These are phyloP conservation scores for Bacterosira constricta DNA, from an alignment of 108 stramenopile genomes.

Conservation along the genomic window DNA sequence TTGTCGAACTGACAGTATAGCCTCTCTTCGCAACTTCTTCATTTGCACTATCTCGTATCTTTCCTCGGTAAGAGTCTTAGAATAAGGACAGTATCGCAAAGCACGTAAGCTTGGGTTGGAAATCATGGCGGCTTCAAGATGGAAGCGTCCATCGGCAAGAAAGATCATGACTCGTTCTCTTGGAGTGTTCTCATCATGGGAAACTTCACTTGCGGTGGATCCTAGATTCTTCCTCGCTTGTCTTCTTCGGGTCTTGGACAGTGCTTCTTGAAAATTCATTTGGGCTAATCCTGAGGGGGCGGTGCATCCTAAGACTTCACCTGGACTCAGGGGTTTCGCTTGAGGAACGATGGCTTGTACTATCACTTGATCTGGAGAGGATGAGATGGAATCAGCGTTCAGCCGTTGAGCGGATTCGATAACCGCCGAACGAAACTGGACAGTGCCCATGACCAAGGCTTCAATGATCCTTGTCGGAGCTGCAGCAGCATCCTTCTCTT, in stretches of 20 bases:
- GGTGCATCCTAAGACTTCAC: conserved; percentile 98
- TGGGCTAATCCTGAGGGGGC: conserved; percentile 61
- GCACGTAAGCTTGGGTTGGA: conserved; percentile 90
- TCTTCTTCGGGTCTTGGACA: too few relatives aligned
- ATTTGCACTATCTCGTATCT: conserved; percentile 90
- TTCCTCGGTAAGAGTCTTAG: conserved; percentile 90
- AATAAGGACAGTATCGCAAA: conserved; percentile 96
- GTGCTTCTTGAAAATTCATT: conserved; percentile 22
- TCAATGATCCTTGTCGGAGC: conserved; percentile 40
- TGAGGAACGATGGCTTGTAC: conserved; percentile 71
- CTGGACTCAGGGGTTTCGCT: conserved; percentile 89
- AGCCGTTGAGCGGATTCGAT: conserved; percentile 62
- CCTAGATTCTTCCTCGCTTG: conserved; percentile 2
- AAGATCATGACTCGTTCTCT: conserved; percentile 85
- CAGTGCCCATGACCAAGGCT: conserved; percentile 62
- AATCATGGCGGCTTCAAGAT: conserved; percentile 98
- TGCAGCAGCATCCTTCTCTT: conserved; percentile 12
- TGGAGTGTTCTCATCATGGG: not conserved
- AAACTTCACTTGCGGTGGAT: not conserved
- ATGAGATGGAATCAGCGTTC: conserved; percentile 35
- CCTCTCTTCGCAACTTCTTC: conserved; percentile 71
- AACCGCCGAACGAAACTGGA: conserved; percentile 93
- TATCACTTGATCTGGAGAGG: conserved; percentile 13
- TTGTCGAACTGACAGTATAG: conserved; percentile 49
- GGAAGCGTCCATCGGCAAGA: conserved; percentile 98